phyloP scores from a whole-genome alignment of 768 basidiomycete genomes.

The Auricularia sp. region DNA sequence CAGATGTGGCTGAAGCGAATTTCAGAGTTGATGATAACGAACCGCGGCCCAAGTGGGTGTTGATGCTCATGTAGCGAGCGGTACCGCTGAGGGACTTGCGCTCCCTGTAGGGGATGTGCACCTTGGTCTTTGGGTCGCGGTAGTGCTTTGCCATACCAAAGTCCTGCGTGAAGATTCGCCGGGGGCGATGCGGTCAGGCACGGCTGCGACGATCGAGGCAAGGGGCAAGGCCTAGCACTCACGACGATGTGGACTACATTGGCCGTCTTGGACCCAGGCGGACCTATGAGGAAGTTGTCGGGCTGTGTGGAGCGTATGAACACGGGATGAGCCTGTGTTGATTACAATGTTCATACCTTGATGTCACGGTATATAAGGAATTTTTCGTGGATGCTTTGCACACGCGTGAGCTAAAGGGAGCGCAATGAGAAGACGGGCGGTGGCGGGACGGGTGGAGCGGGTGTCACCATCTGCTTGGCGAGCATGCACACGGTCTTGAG shows the following conservation, averaged over 20 bases:
- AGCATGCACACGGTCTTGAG: constrained; percentile 99
- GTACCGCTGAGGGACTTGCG: constrained; percentile 94
- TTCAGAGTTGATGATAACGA: background rate
- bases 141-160: constrained; percentile 99
- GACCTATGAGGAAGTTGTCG: constrained; percentile 97
- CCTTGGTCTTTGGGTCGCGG: constrained; percentile 93
- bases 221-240: constrained; percentile 20
- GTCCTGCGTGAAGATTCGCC: constrained; percentile 38
- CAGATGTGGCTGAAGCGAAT: background rate
- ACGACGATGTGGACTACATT: constrained; percentile 84
- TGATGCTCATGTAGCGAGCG: constrained; percentile 99
- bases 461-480: constrained; percentile 93
- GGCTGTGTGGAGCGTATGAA: constrained; percentile 29
- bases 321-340: background rate
- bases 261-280: constrained; percentile 82
- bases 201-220: constrained; percentile 3
- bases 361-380: constrained; percentile 98
- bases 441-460: background rate
- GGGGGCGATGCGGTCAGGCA: constrained; percentile 6
- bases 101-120: constrained; percentile 98
- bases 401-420: constrained; percentile 72
- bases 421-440: constrained; percentile 4
- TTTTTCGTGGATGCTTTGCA: constrained; percentile 97
- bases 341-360: constrained; percentile 32
- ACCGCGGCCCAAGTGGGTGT: constrained; percentile 94